These are phyloP conservation scores for Cubamyces lactineus DNA, from an alignment of 768 basidiomycete species.

Conservation along the genomic window DNA sequence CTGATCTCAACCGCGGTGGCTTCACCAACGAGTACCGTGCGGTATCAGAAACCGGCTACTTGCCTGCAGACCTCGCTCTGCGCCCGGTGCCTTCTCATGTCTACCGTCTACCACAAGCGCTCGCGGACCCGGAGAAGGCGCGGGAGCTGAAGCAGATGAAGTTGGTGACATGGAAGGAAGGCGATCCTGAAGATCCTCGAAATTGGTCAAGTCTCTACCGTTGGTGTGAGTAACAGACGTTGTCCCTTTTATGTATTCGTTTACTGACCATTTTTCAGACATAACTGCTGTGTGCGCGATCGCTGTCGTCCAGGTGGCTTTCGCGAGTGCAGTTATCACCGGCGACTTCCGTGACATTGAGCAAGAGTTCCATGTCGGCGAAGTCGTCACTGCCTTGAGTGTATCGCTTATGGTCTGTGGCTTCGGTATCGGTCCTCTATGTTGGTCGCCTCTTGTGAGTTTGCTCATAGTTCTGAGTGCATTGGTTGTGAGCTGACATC, in stretches of 20 bases:
- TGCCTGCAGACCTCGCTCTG: slow-evolving; percentile 34
- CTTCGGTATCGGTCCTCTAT: slow-evolving; percentile 37
- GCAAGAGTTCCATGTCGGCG: slow-evolving; percentile 36
- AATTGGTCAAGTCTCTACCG: slow-evolving; percentile 39
- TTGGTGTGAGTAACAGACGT: slow-evolving; percentile 35
- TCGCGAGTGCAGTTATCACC: slow-evolving; percentile 42
- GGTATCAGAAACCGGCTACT: slow-evolving; percentile 34
- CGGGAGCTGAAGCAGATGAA: slow-evolving; percentile 36
- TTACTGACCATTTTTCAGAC: slow-evolving; percentile 23
- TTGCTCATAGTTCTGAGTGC: slow-evolving; percentile 17
- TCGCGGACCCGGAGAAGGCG: slow-evolving; percentile 42
- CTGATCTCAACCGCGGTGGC: slow-evolving; percentile 32
- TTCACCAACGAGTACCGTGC: slow-evolving; percentile 41
- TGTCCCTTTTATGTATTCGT: not conserved
- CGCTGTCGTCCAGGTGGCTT: slow-evolving; percentile 41
- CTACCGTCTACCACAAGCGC: slow-evolving; percentile 25
- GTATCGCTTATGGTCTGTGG: slow-evolving; percentile 44
- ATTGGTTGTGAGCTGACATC: slow-evolving; percentile 32
- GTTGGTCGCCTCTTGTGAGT: slow-evolving; percentile 36
- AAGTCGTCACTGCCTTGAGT: slow-evolving; percentile 39
- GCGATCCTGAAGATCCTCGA: slow-evolving; percentile 46
- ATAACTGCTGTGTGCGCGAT: slow-evolving; percentile 37
- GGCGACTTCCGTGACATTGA: slow-evolving; percentile 42
- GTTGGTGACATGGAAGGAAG: slow-evolving; percentile 41
- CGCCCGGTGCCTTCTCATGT: slow-evolving; percentile 34